Evolutionary conservation across 192 early-diverging fungal genomes (phyloP), one percentile per base, ranked within the genome.

Genomic region (Backusella luteola): DNA sequence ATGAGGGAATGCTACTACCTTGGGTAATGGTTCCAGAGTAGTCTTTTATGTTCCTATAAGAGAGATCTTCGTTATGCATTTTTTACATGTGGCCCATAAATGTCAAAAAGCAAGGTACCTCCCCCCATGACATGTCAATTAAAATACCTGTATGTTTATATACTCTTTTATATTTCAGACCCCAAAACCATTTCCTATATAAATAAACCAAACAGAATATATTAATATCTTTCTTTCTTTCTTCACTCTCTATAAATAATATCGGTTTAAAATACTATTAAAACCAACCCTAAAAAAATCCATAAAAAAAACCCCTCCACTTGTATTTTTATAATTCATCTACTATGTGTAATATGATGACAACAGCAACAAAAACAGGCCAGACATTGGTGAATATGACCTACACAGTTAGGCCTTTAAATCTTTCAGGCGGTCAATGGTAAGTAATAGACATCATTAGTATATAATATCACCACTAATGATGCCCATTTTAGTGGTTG

Each of bases 401-500:
- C 6, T 26, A 26, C 21, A 7, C 53, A 6, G 26, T 59, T 12
- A 59, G 23, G 21, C 53, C 53, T 23, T 59, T 59, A 21, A 59
- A 59, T 26, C 53, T 59, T 11, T 59, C 53, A 59, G 53, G 53
- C 8, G 53, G 53, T 11, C 53, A 59, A 59, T 59, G 53, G 53
- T 59, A 59, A 59, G n/a, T 6, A 19, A 0, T 49, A 6, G 5
- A n/a, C 17, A 49, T 6, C 6, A 19, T n/a, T 49, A 17, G 0
- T 19, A 19, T 17, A 19, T 49, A n/a, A 19, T 49, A 5, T 1
- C 46, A 49, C 46, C 46, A n/a, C 46, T 49, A 19, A 49, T 6
- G 19, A n/a, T 49, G 1, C 6, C 15, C 6, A 49, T 19, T 23
- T 17, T 76, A 79, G 77, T 74, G 32, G 66, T n/a, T 79, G 77